Evolutionary conservation across 2,329 filamentous ascomycete genomes (phyloP).

Genomic region (Aspergillus tanneri): DNA sequence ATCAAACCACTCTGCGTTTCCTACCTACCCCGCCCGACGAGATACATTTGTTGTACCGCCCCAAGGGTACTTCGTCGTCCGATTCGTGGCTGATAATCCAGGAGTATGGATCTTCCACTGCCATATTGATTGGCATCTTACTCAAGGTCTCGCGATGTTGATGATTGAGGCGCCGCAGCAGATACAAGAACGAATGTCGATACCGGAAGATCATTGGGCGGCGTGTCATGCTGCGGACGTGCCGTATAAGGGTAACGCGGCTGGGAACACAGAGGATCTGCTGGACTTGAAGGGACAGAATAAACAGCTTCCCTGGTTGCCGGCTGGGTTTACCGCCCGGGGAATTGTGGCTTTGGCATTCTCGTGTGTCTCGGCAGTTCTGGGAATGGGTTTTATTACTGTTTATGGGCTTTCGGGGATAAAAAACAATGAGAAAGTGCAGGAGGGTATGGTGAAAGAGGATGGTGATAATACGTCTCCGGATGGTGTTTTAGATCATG

Average conservation of each 20-base stretch:
- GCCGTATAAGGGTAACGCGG: slow-evolving; percentile 67
- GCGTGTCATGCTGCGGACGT: slow-evolving; percentile 56
- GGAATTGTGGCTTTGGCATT: slow-evolving; percentile 76
- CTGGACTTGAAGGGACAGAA: slow-evolving; percentile 65
- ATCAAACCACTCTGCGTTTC: slow-evolving; percentile 42
- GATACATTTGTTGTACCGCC: slow-evolving; percentile 68
- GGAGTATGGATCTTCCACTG: slow-evolving; percentile 73
- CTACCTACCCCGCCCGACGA: slow-evolving; percentile 60
- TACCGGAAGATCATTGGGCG: slow-evolving; percentile 62
- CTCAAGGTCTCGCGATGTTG: slow-evolving; percentile 64
- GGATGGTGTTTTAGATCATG: too few relatives aligned
- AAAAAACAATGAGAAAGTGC: too few relatives aligned
- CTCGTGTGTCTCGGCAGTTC: slow-evolving; percentile 65
- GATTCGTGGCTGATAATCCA: slow-evolving; percentile 47
- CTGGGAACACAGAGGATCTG: slow-evolving; percentile 64
- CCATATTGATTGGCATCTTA: slow-evolving; percentile 76
- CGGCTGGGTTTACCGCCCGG: slow-evolving; percentile 66
- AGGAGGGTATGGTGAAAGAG: too few relatives aligned
- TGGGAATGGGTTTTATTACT: slow-evolving; percentile 66
- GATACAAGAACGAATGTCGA: slow-evolving; percentile 59
- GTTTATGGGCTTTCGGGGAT: slow-evolving; percentile 60
- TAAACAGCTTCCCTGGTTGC: slow-evolving; percentile 55
- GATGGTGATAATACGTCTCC: too few relatives aligned
- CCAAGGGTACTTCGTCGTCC: slow-evolving; percentile 65
- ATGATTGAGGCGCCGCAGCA: slow-evolving; percentile 63